A percentile compares a stretch with the other conserved stretches of the same genome.
Evolutionary conservation across 73 alveolate genomes (phyloP).

Genomic region (Vitrella brassicaformis): DNA sequence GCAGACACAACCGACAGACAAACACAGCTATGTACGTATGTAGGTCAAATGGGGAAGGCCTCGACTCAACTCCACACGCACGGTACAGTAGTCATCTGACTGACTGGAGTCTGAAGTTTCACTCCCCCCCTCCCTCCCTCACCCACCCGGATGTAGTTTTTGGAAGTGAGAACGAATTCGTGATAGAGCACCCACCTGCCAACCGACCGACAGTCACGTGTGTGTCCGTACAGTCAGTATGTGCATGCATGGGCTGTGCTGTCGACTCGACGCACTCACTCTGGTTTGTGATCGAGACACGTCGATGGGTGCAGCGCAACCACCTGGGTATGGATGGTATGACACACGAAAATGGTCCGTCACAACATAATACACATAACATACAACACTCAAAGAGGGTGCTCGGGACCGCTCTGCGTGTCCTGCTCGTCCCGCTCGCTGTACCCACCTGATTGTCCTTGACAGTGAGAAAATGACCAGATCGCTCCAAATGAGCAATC

Average conservation of each 20-base stretch:
- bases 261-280: slow-evolving; percentile 15
- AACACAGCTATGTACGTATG: not conserved
- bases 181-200: slow-evolving; percentile 76
- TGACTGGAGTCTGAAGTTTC: not conserved
- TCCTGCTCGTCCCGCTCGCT: no score
- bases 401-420: no score
- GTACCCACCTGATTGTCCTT: slow-evolving; percentile 93
- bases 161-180: slow-evolving; percentile 92
- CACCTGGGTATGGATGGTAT: no score
- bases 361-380: no score
- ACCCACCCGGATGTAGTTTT: slow-evolving; percentile 69
- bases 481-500: slow-evolving; percentile 84
- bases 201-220: not conserved
- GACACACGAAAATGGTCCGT: no score
- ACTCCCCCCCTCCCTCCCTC: not conserved
- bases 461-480: slow-evolving; percentile 86
- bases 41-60: not conserved
- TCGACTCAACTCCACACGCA: not conserved
- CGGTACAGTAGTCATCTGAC: not conserved
- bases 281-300: slow-evolving; percentile 89
- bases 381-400: no score
- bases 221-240: not conserved
- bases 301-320: slow-evolving; percentile 95
- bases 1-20: not conserved
- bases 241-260: not conserved